Conservation (phyloP, 2,329 filamentous ascomycete genomes). For the Arthrobotrys pseudoclavata region DNA sequence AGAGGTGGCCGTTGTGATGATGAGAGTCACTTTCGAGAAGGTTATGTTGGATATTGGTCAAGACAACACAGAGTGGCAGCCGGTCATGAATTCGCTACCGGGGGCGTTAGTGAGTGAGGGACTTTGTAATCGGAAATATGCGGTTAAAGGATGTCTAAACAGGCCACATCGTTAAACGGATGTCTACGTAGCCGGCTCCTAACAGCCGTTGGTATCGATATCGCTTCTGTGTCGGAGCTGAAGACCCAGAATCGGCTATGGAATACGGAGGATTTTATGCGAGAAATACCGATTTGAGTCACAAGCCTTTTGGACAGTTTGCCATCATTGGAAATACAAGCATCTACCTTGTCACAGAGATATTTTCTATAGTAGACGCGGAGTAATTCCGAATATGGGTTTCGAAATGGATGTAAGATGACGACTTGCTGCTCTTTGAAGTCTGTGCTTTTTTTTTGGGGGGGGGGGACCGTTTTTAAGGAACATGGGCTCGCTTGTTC, state of each 20-base stretch:
- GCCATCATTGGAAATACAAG: too few species aligned
- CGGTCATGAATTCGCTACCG: too few species aligned
- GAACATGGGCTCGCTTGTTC: conserved; percentile 3
- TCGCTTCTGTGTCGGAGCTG: neutral
- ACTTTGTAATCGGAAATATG: conserved; percentile 12
- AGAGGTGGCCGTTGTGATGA: neutral
- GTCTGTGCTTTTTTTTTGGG: neutral
- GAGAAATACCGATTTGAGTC: neutral
- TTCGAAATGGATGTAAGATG: neutral
- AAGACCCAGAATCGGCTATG: neutral
- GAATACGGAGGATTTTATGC: conserved; percentile 1
- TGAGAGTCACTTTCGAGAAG: neutral
- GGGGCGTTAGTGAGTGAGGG: neutral
- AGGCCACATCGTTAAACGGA: neutral
- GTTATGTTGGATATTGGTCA: neutral
- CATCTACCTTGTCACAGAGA: too few species aligned
- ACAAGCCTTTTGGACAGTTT: neutral
- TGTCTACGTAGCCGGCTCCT: conserved; percentile 4
- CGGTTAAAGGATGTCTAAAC: neutral
- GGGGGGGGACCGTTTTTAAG: conserved; percentile 1
- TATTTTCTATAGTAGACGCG: too few species aligned
- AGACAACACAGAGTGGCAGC: neutral
- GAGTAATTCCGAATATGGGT: neutral
- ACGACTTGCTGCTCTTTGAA: neutral
- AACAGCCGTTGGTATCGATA: conserved; percentile 37